Evolutionary conservation across 1,139 yeast genomes (phyloP), one percentile per base, ranked within the genome.

Genomic region (Sugiyamaella pinicola): DNA sequence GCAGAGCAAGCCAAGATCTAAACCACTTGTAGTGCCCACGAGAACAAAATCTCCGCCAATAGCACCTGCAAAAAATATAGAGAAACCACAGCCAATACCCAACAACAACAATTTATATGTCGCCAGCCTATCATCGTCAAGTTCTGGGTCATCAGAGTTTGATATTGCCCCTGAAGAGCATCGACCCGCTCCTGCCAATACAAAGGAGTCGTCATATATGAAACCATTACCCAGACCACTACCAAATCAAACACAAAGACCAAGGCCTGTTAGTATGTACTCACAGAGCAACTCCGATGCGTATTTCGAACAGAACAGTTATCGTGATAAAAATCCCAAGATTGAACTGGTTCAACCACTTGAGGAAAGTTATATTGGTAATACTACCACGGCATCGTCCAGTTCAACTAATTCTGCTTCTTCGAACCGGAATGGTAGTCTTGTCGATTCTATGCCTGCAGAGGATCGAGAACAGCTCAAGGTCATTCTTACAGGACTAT

Each of bases 401-500:
- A 3, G n/a, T 24, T 12, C 22, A 2, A n/a, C 22, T 15, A 5
- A 5, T n/a, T n/a, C 17, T 4, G 22, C 17, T 3, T 15, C 35
- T 4, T 10, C 24, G 5, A 42, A 22, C 17, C 26, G 24, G 12
- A 45, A 12, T 35, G 42, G 49, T 8, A n/a, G 28, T 9, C 50
- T 47, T 13, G 55, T 58, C 4, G 62, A 59, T 40, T 55, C 54
- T 12, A 54, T 54, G 37, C 60, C 60, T 19, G 53, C 53, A 24
- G 69, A 55, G 45, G 68, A 61, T 51, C 63, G 61, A 38, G 69
- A 60, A 33, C 61, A 66, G 57, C 67, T 65, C 54, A 67, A 70
- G 53, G 58, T 58, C 24, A 65, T 71, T 47, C 64, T 71, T n/a
- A 70, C 72, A 3, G 74, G 73, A 2, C 54, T 71, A 13, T 60